These are phyloP conservation scores for Ascochyta pisi DNA, from an alignment of 2,329 filamentous ascomycete species.

Conservation along the genomic window DNA sequence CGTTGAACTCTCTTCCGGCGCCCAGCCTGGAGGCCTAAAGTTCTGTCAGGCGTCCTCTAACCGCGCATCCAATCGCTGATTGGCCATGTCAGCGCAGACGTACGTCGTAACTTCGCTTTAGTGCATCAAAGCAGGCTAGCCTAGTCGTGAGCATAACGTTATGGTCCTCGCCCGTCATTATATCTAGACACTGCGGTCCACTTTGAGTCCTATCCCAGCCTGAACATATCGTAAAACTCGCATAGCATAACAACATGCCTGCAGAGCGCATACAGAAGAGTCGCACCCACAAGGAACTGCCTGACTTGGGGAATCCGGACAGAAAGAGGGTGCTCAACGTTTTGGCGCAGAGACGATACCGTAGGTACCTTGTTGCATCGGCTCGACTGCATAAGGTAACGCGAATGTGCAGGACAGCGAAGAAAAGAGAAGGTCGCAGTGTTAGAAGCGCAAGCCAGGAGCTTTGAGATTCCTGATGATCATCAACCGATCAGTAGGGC, in stretches of 20 bases:
- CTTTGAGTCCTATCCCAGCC: background rate
- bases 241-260: slow-evolving; percentile 32
- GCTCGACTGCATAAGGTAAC: background rate
- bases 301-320: slow-evolving; percentile 36
- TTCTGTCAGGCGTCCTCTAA: background rate
- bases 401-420: slow-evolving; percentile 28
- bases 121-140: slow-evolving; percentile 1
- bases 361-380: slow-evolving; percentile 18
- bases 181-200: slow-evolving; percentile 6
- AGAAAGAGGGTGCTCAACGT: slow-evolving; percentile 42
- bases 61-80: slow-evolving; percentile 3
- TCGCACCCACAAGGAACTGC: slow-evolving; percentile 29
- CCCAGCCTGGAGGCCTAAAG: background rate
- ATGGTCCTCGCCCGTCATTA: slow-evolving; percentile 19
- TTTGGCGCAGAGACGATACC: slow-evolving; percentile 41
- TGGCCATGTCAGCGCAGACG: background rate
- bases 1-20: too few species aligned
- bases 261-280: slow-evolving; percentile 28
- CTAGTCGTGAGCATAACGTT: slow-evolving; percentile 33
- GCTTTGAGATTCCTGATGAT: background rate
- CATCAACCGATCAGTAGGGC: background rate
- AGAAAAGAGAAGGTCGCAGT: slow-evolving; percentile 34
- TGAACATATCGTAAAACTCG: slow-evolving; percentile 16
- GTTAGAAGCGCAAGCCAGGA: slow-evolving; percentile 33
- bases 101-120: background rate